Evolutionary conservation across 2,329 filamentous ascomycete species (phyloP).

Genomic region (Botrytis paeoniae): DNA sequence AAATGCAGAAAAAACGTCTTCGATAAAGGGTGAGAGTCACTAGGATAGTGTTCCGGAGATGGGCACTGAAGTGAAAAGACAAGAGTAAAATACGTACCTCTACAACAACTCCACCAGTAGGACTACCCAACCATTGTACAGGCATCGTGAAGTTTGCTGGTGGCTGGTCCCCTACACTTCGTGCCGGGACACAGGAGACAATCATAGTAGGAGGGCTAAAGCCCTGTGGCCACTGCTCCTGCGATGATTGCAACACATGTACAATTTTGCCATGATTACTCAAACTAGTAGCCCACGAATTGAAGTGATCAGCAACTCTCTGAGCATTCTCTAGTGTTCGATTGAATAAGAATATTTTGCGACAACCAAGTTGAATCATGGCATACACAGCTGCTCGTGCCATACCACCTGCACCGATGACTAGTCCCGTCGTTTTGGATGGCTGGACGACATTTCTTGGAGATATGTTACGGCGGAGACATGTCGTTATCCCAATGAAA

Average conservation of each 20-base stretch:
- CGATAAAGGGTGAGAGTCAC: not conserved
- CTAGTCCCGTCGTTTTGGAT: slow-evolving; percentile 46
- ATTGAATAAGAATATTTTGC: slow-evolving; percentile 73
- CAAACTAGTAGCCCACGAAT: slow-evolving; percentile 41
- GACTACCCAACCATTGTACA: slow-evolving; percentile 65
- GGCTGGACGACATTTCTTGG: slow-evolving; percentile 65
- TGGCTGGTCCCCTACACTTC: slow-evolving; percentile 60
- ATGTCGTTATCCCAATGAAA: slow-evolving; percentile 75
- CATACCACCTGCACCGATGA: slow-evolving; percentile 71
- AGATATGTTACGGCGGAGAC: slow-evolving; percentile 68
- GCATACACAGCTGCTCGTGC: slow-evolving; percentile 74
- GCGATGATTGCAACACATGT: slow-evolving; percentile 53
- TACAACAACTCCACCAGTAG: slow-evolving; percentile 72
- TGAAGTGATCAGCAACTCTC: slow-evolving; percentile 67
- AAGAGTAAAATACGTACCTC: slow-evolving; percentile 44
- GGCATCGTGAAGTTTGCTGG: slow-evolving; percentile 70
- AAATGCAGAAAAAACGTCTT: not conserved
- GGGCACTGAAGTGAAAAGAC: not conserved
- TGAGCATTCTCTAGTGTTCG: slow-evolving; percentile 63
- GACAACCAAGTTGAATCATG: slow-evolving; percentile 73
- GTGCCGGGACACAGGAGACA: slow-evolving; percentile 72
- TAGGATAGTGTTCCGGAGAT: not conserved
- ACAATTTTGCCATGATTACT: slow-evolving; percentile 35
- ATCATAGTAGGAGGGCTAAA: slow-evolving; percentile 69
- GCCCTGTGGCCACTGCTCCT: slow-evolving; percentile 62